Conservation (phyloP, 305 asterid species). For the Andrographis paniculata region DNA sequence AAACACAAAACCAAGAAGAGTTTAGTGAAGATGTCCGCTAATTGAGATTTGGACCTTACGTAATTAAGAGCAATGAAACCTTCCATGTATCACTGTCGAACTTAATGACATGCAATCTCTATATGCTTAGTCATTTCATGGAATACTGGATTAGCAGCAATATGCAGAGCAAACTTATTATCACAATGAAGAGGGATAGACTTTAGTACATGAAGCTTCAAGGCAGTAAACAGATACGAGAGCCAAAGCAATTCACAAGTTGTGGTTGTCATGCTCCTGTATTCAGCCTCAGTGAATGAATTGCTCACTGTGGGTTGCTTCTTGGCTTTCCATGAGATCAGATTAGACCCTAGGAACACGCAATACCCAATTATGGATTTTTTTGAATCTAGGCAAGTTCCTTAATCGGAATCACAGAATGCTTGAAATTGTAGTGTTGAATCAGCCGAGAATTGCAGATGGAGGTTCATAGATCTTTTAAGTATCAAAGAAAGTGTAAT, state of each 20-base stretch:
- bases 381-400: background rate
- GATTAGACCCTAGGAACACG: background rate
- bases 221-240: background rate
- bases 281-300: background rate
- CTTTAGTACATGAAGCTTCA: background rate
- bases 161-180: background rate
- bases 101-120: too few species aligned
- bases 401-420: constrained; percentile 5
- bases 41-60: too few species aligned
- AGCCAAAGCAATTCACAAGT: background rate
- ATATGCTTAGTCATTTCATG: background rate
- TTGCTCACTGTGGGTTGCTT: background rate
- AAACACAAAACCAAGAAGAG: too few species aligned
- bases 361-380: background rate
- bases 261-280: background rate
- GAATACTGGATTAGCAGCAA: background rate
- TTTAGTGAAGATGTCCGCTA: too few species aligned
- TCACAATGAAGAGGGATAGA: background rate
- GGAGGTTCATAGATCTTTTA: too few species aligned
- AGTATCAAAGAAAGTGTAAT: background rate
- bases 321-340: constrained; percentile 7
- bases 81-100: too few species aligned
- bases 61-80: too few species aligned
- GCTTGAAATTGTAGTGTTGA: too few species aligned
- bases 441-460: background rate